These are phyloP conservation scores for Trypanosoma congolense DNA, from an alignment of 208 protist species.

Conservation along the genomic window DNA sequence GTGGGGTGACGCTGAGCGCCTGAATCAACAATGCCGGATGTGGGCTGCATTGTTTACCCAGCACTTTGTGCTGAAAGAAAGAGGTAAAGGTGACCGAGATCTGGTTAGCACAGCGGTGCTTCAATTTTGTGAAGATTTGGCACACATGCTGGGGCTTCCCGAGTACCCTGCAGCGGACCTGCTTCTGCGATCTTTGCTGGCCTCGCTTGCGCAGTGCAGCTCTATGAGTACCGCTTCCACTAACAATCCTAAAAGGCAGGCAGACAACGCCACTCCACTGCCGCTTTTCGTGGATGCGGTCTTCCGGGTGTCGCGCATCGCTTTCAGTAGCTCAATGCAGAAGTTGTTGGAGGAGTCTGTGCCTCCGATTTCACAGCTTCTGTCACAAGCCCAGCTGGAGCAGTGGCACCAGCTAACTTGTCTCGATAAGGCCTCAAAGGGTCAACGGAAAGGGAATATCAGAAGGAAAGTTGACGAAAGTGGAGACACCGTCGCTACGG, in stretches of 20 bases:
- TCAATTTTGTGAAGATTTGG: conserved; percentile 66
- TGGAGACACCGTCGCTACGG: neutral
- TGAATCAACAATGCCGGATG: conserved; percentile 57
- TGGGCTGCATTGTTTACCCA: conserved; percentile 47
- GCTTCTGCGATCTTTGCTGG: conserved; percentile 51
- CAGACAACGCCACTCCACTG: conserved; percentile 26
- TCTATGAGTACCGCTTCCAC: conserved; percentile 9
- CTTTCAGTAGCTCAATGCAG: conserved; percentile 31
- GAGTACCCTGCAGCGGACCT: conserved; percentile 74
- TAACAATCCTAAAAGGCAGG: conserved; percentile 1
- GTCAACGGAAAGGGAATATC: neutral
- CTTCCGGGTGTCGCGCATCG: conserved; percentile 44
- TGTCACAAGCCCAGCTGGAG: conserved; percentile 11
- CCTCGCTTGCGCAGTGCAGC: conserved; percentile 31
- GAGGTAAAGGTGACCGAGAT: conserved; percentile 36
- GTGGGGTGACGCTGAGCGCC: conserved; percentile 14
- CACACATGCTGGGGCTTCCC: conserved; percentile 56
- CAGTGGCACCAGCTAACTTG: conserved; percentile 15
- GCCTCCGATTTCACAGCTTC: conserved; percentile 1
- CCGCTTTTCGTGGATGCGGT: conserved; percentile 59
- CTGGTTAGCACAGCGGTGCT: conserved; percentile 26
- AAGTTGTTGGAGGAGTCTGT: neutral
- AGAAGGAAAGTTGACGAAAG: neutral
- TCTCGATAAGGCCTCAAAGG: neutral
- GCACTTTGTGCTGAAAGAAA: conserved; percentile 28